A percentile compares a stretch with the other conserved stretches of the same genome.
phyloP scores from a whole-genome alignment of 495 filamentous ascomycete species.

The Neurospora sp. region DNA sequence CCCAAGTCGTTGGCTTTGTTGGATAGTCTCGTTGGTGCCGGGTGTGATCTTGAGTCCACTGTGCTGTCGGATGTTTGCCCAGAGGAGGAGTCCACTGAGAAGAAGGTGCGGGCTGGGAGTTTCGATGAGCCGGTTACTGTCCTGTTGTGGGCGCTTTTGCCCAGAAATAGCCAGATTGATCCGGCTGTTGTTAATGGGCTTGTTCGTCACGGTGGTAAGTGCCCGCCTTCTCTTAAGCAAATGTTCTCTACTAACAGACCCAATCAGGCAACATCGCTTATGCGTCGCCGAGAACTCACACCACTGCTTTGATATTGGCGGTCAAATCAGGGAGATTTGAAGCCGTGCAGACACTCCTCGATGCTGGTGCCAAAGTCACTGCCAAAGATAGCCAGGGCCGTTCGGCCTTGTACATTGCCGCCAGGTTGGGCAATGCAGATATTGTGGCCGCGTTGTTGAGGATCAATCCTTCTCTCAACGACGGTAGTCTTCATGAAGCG shows the following conservation, averaged over 20 bases:
- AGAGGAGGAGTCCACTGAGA: background rate
- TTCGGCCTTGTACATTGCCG: conserved; percentile 32
- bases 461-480: conserved; percentile 19
- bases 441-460: conserved; percentile 13
- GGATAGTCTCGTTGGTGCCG: conserved; percentile 9
- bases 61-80: conserved; percentile 11
- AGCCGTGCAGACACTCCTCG: conserved; percentile 24
- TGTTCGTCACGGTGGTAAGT: conserved; percentile 28
- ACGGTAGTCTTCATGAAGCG: conserved; percentile 36
- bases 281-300: conserved; percentile 23
- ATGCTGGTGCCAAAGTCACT: conserved; percentile 28
- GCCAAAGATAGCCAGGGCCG: conserved; percentile 27
- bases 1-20: conserved; percentile 13
- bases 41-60: conserved; percentile 16
- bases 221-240: too few relatives aligned
- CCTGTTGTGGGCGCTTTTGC: conserved; percentile 33
- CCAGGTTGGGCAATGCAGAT: conserved; percentile 12
- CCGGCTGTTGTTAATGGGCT: conserved; percentile 24
- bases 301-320: conserved; percentile 31
- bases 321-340: conserved; percentile 25
- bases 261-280: conserved; percentile 27
- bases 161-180: conserved; percentile 27
- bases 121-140: conserved; percentile 27
- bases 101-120: conserved; percentile 10
- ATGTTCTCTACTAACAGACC: conserved; percentile 3